phyloP scores from a whole-genome alignment of 2,329 filamentous ascomycete species.

The Aspergillus persii region DNA sequence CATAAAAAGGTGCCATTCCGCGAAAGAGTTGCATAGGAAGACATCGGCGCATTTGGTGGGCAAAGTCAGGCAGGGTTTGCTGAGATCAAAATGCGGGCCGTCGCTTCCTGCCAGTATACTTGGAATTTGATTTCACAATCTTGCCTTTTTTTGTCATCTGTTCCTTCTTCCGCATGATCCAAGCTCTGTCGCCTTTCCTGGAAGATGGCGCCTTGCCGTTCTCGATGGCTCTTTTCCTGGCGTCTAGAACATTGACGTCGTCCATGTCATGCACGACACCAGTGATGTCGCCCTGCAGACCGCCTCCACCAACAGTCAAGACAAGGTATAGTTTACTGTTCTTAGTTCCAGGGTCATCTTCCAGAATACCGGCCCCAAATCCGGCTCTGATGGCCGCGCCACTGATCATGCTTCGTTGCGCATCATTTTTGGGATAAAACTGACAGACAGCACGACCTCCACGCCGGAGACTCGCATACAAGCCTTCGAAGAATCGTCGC shows the following conservation, averaged over 20 bases:
- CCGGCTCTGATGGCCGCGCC: constrained; percentile 87
- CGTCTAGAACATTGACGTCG: constrained; percentile 76
- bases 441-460: constrained; percentile 92
- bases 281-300: constrained; percentile 71
- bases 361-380: constrained; percentile 89
- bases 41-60: not conserved
- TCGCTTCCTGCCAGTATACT: constrained; percentile 90
- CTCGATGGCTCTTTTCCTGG: constrained; percentile 52
- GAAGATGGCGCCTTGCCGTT: constrained; percentile 41
- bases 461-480: constrained; percentile 79
- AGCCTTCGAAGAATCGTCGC: constrained; percentile 82
- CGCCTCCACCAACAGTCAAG: constrained; percentile 78
- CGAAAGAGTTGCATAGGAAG: not conserved
- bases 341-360: constrained; percentile 95
- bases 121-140: constrained; percentile 85
- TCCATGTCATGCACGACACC: constrained; percentile 88
- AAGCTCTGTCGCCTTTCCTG: constrained; percentile 51
- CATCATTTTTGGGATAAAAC: constrained; percentile 96
- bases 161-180: constrained; percentile 66
- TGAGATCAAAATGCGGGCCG: constrained; percentile 65
- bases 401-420: constrained; percentile 88
- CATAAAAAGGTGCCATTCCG: not conserved
- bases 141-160: constrained; percentile 95
- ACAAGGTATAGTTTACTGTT: constrained; percentile 96
- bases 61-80: not conserved